Evolutionary conservation across 768 basidiomycete genomes (phyloP), one percentile per base, ranked within the genome.

Genomic region (Amanita polypyramis): DNA sequence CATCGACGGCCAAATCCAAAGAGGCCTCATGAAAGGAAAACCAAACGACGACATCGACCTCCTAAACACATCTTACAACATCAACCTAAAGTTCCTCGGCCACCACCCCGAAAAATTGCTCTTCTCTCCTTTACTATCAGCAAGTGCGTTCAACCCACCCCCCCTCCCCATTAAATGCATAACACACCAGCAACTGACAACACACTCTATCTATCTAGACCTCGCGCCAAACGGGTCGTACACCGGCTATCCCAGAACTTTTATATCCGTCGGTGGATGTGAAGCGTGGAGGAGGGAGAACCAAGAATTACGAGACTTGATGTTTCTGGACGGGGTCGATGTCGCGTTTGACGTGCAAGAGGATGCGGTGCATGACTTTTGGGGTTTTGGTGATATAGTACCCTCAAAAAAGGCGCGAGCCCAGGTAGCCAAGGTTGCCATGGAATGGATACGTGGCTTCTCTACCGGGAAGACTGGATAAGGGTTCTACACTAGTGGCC

Each of bases 281-380:
- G n/a, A n/a, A 45, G 50, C 42, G 17, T 59, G 54, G 35, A 45
- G 51, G 35, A 50, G 53, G 19, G 58, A 57, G 47, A 54, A 56
- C 46, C 52, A 52, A 36, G 46, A 56, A 38, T 41, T 57, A 17
- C 39, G 44, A n/a, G 45, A 27, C 11, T 32, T 49, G 14, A 54
- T 59, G 52, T 37, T 45, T 33, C 39, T 29, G n/a, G 56, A 59
- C 43, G 56, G 58, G 3, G 56, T 59, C 41, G 50, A 55, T 36
- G 53, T 56, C 23, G 50, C 50, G 19, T 49, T 52, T 15, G 58
- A 57, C 43, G 53, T 55, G 33, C 58, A 57, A 50, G 37, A 49
- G 36, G 25, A 27, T 27, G 25, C 25, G 25, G 7, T 27, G 25
- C 7, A 27, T 27, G 25, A 27, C 25, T 27, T 27, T 27, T 7